phyloP scores from a whole-genome alignment of 176 grass and related monocot species.

The Pontederia crassipes region DNA sequence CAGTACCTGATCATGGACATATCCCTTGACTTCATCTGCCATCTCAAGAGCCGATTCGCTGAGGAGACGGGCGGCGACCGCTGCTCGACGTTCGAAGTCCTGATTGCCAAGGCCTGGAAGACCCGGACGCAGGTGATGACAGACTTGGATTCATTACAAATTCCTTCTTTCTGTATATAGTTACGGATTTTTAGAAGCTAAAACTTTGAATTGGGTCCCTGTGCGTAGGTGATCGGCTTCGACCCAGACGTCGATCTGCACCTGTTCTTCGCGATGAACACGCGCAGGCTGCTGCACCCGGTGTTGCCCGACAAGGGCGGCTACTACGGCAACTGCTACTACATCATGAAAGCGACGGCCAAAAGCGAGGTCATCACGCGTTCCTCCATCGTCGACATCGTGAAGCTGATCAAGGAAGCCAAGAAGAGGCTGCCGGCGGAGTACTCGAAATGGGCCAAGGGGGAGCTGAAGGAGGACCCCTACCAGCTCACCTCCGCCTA shows the following conservation, averaged over 20 bases:
- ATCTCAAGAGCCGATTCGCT: conserved; percentile 8
- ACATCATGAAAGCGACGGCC: conserved; percentile 7
- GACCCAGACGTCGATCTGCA: background rate
- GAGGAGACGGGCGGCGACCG: conserved; percentile 9
- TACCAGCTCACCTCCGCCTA: conserved; percentile 77
- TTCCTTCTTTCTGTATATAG: no score
- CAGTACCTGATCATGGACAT: conserved; percentile 11
- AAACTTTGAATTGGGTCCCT: no score
- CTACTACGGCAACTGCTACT: conserved; percentile 16
- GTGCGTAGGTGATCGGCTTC: background rate
- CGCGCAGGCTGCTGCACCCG: conserved; percentile 4
- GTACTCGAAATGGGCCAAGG: conserved; percentile 30
- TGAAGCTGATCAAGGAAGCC: conserved; percentile 11
- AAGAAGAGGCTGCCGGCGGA: conserved; percentile 9
- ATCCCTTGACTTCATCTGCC: conserved; percentile 6
- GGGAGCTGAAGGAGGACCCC: conserved; percentile 35
- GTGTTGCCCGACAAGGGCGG: background rate
- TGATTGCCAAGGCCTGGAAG: conserved; percentile 15
- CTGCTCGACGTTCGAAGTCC: conserved; percentile 12
- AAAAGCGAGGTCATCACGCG: background rate
- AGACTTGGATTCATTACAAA: no score
- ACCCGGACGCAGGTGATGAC: background rate
- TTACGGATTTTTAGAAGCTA: no score
- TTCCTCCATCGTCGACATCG: conserved; percentile 1
- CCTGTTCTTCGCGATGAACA: conserved; percentile 12